phyloP scores from a whole-genome alignment of 495 filamentous ascomycete genomes.

The Lasiosphaeris hirsuta region DNA sequence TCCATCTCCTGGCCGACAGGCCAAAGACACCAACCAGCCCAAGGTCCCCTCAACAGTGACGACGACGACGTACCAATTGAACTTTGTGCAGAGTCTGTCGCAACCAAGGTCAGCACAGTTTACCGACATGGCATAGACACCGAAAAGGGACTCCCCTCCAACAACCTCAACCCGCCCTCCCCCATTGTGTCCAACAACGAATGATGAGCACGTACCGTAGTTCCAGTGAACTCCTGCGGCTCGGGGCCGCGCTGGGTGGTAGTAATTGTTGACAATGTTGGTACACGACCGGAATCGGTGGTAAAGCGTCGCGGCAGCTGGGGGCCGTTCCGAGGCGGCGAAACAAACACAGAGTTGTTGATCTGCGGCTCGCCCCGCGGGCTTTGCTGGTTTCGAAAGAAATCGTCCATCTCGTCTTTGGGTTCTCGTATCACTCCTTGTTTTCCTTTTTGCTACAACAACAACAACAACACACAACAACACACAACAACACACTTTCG shows the following conservation, averaged over 20 bases:
- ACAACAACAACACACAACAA: slow-evolving; percentile 29
- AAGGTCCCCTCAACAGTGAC: slow-evolving; percentile 12
- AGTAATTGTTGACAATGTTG: slow-evolving; percentile 71
- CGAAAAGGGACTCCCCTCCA: neutral
- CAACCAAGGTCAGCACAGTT: slow-evolving; percentile 13
- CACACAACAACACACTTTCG: slow-evolving; percentile 31
- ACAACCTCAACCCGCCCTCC: neutral
- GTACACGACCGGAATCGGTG: slow-evolving; percentile 81
- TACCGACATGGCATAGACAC: neutral
- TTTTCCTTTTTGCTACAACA: slow-evolving; percentile 37
- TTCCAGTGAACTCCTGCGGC: slow-evolving; percentile 41
- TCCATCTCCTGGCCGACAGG: neutral
- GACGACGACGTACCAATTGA: slow-evolving; percentile 51
- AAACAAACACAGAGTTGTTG: slow-evolving; percentile 59
- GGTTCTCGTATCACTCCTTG: slow-evolving; percentile 1
- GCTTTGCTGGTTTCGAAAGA: slow-evolving; percentile 69
- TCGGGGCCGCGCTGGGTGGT: slow-evolving; percentile 38
- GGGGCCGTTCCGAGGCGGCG: slow-evolving; percentile 64
- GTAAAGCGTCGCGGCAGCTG: slow-evolving; percentile 86
- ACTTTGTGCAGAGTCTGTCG: slow-evolving; percentile 54
- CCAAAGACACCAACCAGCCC: neutral
- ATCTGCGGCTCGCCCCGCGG: slow-evolving; percentile 67
- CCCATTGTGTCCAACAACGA: neutral
- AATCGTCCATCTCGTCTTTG: slow-evolving; percentile 60
- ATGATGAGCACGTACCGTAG: slow-evolving; percentile 35